Evolutionary conservation across 345 rosid genomes (phyloP).

Genomic region (Durio zibethinus): DNA sequence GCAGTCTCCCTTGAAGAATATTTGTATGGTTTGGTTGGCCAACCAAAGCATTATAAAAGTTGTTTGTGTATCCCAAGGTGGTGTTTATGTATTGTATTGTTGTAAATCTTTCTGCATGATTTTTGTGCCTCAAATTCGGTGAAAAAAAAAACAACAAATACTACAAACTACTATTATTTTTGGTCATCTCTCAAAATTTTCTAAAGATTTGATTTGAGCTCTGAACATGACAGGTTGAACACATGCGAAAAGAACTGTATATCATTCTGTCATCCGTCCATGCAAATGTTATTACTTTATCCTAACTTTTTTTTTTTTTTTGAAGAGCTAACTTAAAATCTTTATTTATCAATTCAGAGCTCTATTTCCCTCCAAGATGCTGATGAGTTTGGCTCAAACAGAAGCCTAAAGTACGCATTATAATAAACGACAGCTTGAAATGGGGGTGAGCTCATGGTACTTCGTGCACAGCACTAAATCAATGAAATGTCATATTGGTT

Average conservation of each 20-base stretch:
- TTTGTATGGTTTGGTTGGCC: conserved; percentile 10
- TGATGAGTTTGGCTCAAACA: background rate
- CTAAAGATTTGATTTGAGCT: conserved; percentile 1
- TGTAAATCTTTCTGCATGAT: conserved; percentile 13
- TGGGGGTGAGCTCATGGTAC: conserved; percentile 3
- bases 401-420: background rate
- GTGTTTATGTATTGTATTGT: conserved; percentile 2
- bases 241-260: background rate
- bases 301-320: too few relatives aligned
- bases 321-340: background rate
- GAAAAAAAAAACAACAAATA: background rate
- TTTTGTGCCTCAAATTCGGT: conserved; percentile 31
- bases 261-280: background rate
- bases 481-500: conserved; percentile 24
- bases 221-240: conserved; percentile 5
- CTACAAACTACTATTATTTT: background rate
- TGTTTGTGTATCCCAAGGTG: conserved; percentile 36
- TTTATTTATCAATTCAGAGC: background rate
- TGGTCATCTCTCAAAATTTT: background rate
- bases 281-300: background rate
- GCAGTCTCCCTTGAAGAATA: conserved; percentile 14
- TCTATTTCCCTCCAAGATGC: background rate
- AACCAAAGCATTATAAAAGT: conserved; percentile 30
- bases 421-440: background rate
- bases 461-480: conserved; percentile 17